phyloP scores from a whole-genome alignment of 208 protist species.

The Balamuthia mandrillaris region DNA sequence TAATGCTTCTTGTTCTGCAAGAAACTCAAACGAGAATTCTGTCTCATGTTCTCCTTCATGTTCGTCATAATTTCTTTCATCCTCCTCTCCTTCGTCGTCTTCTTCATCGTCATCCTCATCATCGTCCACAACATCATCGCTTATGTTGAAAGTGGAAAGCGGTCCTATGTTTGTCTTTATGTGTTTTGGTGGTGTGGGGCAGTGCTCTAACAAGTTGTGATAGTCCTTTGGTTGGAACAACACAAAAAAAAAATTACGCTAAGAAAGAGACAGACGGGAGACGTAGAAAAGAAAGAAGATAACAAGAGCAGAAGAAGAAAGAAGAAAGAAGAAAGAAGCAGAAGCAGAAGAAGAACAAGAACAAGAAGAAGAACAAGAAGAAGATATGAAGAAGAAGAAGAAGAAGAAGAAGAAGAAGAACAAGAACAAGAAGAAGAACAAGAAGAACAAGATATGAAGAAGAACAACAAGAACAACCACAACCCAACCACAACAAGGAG shows the following conservation, averaged over 20 bases:
- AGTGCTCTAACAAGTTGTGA: not conserved
- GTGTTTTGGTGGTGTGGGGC: not conserved
- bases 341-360: no score
- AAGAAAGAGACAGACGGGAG: no score
- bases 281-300: no score
- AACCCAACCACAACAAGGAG: not conserved
- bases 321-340: no score
- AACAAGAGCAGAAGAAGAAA: no score
- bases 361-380: no score
- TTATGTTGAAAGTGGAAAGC: not conserved
- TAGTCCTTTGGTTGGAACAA: not conserved
- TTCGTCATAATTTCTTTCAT: no score
- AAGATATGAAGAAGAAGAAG: no score
- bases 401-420: no score
- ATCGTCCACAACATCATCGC: not conserved
- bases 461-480: not conserved
- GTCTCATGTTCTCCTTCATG: not conserved
- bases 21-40: not conserved
- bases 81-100: not conserved
- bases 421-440: no score
- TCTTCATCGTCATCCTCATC: not conserved
- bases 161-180: slow-evolving; percentile 8
- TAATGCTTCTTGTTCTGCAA: not conserved
- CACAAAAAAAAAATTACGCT: no score
- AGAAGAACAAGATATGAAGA: no score